These are phyloP conservation scores for Aspergillus nomiae DNA, from an alignment of 2,329 filamentous ascomycete species.

Conservation along the genomic window DNA sequence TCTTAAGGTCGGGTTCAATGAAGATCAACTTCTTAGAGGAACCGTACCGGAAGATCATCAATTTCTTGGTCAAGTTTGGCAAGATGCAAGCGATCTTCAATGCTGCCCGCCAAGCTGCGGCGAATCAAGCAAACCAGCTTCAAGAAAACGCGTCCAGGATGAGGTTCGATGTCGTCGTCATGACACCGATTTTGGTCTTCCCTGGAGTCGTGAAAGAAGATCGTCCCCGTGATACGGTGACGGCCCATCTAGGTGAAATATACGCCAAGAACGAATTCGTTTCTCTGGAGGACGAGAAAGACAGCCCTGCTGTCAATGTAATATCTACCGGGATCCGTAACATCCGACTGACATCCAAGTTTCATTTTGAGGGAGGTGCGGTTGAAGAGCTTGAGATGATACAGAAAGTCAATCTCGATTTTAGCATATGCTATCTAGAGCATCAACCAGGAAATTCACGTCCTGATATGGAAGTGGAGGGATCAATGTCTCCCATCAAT, in stretches of 20 bases:
- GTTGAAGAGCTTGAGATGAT: slow-evolving; percentile 94
- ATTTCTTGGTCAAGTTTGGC: slow-evolving; percentile 97
- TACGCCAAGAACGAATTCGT: slow-evolving; percentile 94
- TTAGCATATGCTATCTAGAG: slow-evolving; percentile 88
- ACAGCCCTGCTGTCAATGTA: slow-evolving; percentile 79
- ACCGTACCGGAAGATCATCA: slow-evolving; percentile 96
- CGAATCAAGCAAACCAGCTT: slow-evolving; percentile 88
- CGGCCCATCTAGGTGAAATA: slow-evolving; percentile 93
- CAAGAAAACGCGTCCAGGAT: slow-evolving; percentile 88
- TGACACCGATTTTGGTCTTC: slow-evolving; percentile 95
- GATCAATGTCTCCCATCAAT: slow-evolving; percentile 91
- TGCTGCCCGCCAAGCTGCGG: slow-evolving; percentile 88
- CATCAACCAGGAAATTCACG: slow-evolving; percentile 75
- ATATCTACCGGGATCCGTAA: slow-evolving; percentile 89
- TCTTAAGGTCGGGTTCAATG: slow-evolving; percentile 86
- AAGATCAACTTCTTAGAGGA: slow-evolving; percentile 97
- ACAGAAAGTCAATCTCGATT: slow-evolving; percentile 91
- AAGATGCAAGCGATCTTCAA: slow-evolving; percentile 99
- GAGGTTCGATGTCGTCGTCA: slow-evolving; percentile 90
- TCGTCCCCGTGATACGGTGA: slow-evolving; percentile 76
- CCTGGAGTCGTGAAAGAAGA: slow-evolving; percentile 74
- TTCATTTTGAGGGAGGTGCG: slow-evolving; percentile 72
- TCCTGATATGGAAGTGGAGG: slow-evolving; percentile 89
- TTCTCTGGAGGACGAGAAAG: slow-evolving; percentile 74
- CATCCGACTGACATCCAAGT: slow-evolving; percentile 83